A percentile compares a stretch with the other conserved stretches of the same genome.
phyloP scores from a whole-genome alignment of 352 stramenopile species.

The Paralagenidium karlingii region DNA sequence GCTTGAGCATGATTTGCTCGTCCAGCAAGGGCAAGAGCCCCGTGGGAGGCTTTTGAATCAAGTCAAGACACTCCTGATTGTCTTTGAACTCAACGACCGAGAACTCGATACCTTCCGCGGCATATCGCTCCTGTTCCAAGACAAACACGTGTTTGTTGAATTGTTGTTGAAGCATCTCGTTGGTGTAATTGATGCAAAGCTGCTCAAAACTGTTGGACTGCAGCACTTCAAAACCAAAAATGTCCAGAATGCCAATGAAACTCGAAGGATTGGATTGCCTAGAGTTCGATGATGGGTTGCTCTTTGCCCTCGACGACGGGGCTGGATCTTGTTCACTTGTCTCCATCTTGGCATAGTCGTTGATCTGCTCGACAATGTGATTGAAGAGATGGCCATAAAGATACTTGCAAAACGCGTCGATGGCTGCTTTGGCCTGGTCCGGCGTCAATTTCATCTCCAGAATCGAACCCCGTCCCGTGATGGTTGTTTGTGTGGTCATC shows the following conservation, averaged over 20 bases:
- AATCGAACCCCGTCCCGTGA: slow-evolving; percentile 61
- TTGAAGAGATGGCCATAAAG: slow-evolving; percentile 73
- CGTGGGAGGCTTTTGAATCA: slow-evolving; percentile 71
- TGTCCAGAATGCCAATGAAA: slow-evolving; percentile 85
- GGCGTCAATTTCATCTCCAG: slow-evolving; percentile 59
- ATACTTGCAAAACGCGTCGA: slow-evolving; percentile 80
- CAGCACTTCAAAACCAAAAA: slow-evolving; percentile 88
- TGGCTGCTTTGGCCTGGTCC: slow-evolving; percentile 64
- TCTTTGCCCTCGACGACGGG: no score
- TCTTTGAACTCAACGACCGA: slow-evolving; percentile 75
- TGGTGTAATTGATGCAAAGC: slow-evolving; percentile 87
- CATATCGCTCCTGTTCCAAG: slow-evolving; percentile 70
- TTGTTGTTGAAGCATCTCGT: slow-evolving; percentile 83
- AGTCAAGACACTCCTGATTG: slow-evolving; percentile 61
- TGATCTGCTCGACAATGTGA: slow-evolving; percentile 64
- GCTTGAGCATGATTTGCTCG: slow-evolving; percentile 80
- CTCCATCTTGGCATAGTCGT: slow-evolving; percentile 50
- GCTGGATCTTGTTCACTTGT: no score
- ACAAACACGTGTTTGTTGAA: slow-evolving; percentile 86
- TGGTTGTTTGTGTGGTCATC: slow-evolving; percentile 72
- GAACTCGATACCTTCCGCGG: slow-evolving; percentile 55
- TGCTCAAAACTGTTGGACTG: slow-evolving; percentile 82
- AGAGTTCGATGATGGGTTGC: background rate
- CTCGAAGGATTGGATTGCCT: slow-evolving; percentile 2
- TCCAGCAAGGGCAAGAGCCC: slow-evolving; percentile 76